Base-by-base conservation (phyloP, 352 stramenopile species). In the Poterioochromonas sp. region DNA sequence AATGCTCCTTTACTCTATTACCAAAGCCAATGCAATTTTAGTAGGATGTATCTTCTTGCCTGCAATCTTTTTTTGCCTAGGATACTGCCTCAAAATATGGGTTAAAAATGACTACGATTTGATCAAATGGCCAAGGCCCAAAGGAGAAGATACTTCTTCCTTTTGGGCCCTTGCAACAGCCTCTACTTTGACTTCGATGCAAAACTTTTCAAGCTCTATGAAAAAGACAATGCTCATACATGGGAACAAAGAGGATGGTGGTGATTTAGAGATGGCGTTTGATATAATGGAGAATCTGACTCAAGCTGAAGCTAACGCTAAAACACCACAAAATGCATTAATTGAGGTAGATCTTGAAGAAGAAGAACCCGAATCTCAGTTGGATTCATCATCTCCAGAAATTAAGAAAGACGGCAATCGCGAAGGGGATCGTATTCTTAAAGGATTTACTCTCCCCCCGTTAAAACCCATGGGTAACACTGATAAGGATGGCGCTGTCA, bases 41-140 rank as follows among this genome's bases (percentile, higher is more conserved):
- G 68, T 73, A 5, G 40, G 62, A 1, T 29, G 26, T 43, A 37
- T 81, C 26, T 81, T 81, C 34, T 41, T 77, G 8, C 77, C 77
- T 32, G n/a, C 53, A 20, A 81, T 81, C 18, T 39, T 71, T 53
- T 18, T 79, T 15, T 78, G 58, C 29, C 40, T 78, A 34, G 77
- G 77, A 34, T 35, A 40, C n/a, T 8, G 68, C 0, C 76, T 64
- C n/a, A 68, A 49, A 47, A 43, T 51, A 1, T 81, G 77, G 77
- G 37, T 77, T n/a, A 26, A 2, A 3, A 81, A 81, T 44, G 77
- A 81, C 43, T 81, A 71, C 43, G 77, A 81, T 35, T 35, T 81
- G 22, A 40, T 81, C 1, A 32, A 58, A 1, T 81, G 77, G 77
- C 77, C 77, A 39, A 35, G 47, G 44, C 34, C 29, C 26, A 53